phyloP scores from a whole-genome alignment of 1,284 basidiomycete genomes.

The Ceratobasidium sp. region DNA sequence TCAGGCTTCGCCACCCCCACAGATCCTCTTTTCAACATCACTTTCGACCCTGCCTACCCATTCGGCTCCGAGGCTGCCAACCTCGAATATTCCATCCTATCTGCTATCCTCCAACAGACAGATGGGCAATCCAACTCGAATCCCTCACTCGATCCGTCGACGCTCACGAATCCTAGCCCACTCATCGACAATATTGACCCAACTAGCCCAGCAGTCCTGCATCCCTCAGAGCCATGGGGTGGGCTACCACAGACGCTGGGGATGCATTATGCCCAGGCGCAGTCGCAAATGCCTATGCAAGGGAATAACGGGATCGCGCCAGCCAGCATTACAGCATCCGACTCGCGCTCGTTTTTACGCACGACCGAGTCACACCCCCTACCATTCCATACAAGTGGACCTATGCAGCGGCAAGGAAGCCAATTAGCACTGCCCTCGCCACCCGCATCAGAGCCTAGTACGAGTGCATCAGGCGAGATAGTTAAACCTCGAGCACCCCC shows the following conservation, averaged over 20 bases:
- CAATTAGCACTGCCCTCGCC: slow-evolving; percentile 57
- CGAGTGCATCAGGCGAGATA: slow-evolving; percentile 27
- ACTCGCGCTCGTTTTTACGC: slow-evolving; percentile 33
- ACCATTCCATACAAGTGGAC: slow-evolving; percentile 5
- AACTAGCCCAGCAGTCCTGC: slow-evolving; percentile 48
- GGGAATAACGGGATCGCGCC: slow-evolving; percentile 9
- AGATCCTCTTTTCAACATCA: slow-evolving; percentile 69
- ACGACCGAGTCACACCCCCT: slow-evolving; percentile 24
- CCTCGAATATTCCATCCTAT: slow-evolving; percentile 90
- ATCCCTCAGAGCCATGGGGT: slow-evolving; percentile 46
- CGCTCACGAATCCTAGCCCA: slow-evolving; percentile 37
- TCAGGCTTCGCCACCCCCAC: slow-evolving; percentile 55
- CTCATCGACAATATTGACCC: slow-evolving; percentile 42
- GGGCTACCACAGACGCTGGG: slow-evolving; percentile 24
- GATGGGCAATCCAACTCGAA: slow-evolving; percentile 16
- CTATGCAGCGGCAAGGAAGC: slow-evolving; percentile 35
- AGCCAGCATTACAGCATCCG: background rate
- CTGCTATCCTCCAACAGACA: slow-evolving; percentile 72
- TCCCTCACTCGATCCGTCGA: slow-evolving; percentile 31
- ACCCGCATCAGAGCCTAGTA: slow-evolving; percentile 55
- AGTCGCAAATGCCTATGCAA: slow-evolving; percentile 17
- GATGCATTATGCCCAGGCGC: slow-evolving; percentile 33
- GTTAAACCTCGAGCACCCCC: slow-evolving; percentile 6
- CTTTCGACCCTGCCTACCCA: slow-evolving; percentile 70
- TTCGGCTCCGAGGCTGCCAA: slow-evolving; percentile 90